Conservation (phyloP, 2,329 filamentous ascomycete genomes). For the Penicillium fuscoglaucum region DNA sequence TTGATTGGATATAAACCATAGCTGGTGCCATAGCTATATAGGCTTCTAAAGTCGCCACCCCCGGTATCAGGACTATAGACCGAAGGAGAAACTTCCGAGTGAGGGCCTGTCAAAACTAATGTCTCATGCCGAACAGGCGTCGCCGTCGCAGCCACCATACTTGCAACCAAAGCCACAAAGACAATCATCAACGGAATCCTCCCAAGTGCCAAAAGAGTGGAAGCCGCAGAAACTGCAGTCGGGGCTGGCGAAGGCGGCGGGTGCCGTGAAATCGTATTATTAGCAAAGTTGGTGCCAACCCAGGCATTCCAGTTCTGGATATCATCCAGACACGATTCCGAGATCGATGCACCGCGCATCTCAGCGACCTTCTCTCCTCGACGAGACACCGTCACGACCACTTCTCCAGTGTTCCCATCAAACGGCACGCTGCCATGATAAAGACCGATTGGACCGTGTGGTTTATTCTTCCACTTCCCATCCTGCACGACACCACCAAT, state of each 20-base stretch:
- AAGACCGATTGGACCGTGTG: not conserved
- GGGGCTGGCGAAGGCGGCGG: not conserved
- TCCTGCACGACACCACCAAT: slow-evolving; percentile 1
- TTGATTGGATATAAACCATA: not conserved
- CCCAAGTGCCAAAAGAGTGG: not conserved
- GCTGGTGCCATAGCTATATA: not conserved
- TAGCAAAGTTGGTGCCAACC: slow-evolving; percentile 9
- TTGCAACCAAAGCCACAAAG: slow-evolving; percentile 8
- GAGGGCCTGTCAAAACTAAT: not conserved
- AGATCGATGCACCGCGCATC: slow-evolving; percentile 7
- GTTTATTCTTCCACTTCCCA: slow-evolving; percentile 3
- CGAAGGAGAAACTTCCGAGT: not conserved
- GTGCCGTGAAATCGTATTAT: not conserved
- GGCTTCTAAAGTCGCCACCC: not conserved
- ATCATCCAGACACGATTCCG: not conserved
- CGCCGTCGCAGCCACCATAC: slow-evolving; percentile 4
- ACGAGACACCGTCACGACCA: slow-evolving; percentile 7
- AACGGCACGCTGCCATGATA: slow-evolving; percentile 11
- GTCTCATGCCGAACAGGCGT: not conserved
- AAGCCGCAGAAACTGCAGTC: slow-evolving; percentile 1
- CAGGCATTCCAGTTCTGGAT: slow-evolving; percentile 11
- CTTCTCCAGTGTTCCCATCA: slow-evolving; percentile 3
- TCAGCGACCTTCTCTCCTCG: slow-evolving; percentile 1
- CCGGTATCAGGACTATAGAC: not conserved
- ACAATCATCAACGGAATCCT: slow-evolving; percentile 1